These are phyloP conservation scores for Schizopora paradoxa DNA, from an alignment of 1,284 basidiomycete species.

Conservation along the genomic window DNA sequence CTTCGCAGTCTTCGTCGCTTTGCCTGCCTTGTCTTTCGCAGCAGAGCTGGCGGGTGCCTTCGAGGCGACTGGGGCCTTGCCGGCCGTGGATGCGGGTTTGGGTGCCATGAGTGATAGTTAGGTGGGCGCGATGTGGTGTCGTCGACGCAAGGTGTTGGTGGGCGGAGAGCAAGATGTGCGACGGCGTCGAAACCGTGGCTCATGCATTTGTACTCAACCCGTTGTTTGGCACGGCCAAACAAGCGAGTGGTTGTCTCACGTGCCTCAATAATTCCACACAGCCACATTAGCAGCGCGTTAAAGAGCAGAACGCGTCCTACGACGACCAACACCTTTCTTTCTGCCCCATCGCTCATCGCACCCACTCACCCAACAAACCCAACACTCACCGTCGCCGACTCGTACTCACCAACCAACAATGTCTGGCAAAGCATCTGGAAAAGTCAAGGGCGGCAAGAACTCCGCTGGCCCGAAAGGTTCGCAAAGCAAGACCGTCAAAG, in stretches of 20 bases:
- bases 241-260: conserved; percentile 4
- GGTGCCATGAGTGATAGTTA: conserved; percentile 53
- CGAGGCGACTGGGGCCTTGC: conserved; percentile 75
- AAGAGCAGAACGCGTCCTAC: conserved; percentile 16
- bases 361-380: conserved; percentile 18
- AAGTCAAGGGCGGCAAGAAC: conserved; percentile 50
- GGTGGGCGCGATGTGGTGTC: no score
- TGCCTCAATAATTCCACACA: conserved; percentile 14
- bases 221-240: conserved; percentile 12
- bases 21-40: conserved; percentile 57
- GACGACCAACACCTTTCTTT: conserved; percentile 17
- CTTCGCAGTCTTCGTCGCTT: conserved; percentile 78
- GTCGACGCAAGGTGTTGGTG: conserved; percentile 16
- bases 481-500: conserved; percentile 77
- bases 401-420: conserved; percentile 27
- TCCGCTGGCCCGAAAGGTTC: conserved; percentile 48
- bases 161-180: conserved; percentile 24
- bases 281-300: conserved; percentile 13
- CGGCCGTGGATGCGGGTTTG: conserved; percentile 78
- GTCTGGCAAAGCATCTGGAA: conserved; percentile 46
- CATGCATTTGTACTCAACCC: conserved; percentile 10
- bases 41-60: conserved; percentile 75
- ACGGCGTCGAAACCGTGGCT: conserved; percentile 15
- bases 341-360: conserved; percentile 20
- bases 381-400: conserved; percentile 16